Evolutionary conservation across 2,329 filamentous ascomycete genomes (phyloP).

Genomic region (Apiospora aurea): DNA sequence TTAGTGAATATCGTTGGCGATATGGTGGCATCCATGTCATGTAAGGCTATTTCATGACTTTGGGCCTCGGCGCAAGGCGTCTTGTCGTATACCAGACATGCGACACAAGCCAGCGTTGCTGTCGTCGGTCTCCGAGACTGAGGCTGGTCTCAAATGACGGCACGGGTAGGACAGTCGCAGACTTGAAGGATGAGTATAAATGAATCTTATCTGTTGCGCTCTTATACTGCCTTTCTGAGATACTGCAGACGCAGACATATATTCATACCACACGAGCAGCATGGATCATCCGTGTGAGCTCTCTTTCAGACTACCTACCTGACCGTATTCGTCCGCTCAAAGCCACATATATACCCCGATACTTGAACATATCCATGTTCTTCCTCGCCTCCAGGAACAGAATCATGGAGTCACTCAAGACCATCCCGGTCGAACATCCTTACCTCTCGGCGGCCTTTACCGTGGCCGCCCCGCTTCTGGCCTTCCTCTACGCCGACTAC

Average conservation of each 20-base stretch:
- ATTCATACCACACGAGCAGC: neutral
- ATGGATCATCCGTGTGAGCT: neutral
- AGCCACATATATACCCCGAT: too few species aligned
- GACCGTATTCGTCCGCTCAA: neutral
- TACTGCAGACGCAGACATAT: neutral
- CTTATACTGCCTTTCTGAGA: neutral
- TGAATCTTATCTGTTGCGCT: neutral
- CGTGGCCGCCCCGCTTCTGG: slow-evolving; percentile 6
- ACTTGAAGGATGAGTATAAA: neutral
- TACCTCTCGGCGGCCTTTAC: neutral
- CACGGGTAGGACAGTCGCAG: neutral
- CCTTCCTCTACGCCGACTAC: slow-evolving; percentile 25
- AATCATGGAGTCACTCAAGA: slow-evolving; percentile 3
- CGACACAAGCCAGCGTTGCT: neutral
- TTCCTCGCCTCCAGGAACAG: neutral
- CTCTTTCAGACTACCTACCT: neutral
- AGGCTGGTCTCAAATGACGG: neutral
- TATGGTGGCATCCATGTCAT: neutral
- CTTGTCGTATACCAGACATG: neutral
- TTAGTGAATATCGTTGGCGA: neutral
- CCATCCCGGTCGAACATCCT: neutral
- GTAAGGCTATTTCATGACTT: neutral
- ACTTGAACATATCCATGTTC: neutral
- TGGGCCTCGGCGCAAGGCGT: neutral
- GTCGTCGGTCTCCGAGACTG: slow-evolving; percentile 10